Conservation (phyloP, 164 flowering plant species). For the Vitis cinerea region DNA sequence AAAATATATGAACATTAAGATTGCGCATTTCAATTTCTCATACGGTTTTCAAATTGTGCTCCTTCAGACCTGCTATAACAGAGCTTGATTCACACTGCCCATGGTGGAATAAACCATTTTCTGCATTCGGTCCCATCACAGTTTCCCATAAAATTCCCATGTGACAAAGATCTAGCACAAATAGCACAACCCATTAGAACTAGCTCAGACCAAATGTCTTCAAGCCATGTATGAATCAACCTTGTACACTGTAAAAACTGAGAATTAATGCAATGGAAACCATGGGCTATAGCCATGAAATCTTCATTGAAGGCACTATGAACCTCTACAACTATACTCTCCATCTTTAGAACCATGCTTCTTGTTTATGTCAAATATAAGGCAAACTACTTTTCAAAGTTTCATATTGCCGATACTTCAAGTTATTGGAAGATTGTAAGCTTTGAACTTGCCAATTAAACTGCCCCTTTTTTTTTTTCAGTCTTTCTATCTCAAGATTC, state of each 20-base stretch:
- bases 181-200: conserved; percentile 82
- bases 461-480: conserved; percentile 46
- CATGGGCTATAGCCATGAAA: too few species aligned
- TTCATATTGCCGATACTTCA: conserved; percentile 39
- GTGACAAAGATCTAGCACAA: conserved; percentile 87
- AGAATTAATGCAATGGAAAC: too few species aligned
- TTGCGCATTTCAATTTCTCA: conserved; percentile 76
- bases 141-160: conserved; percentile 82
- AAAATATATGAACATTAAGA: too few species aligned
- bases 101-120: conserved; percentile 28
- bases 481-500: conserved; percentile 57
- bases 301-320: conserved; percentile 18
- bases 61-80: conserved; percentile 55
- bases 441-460: conserved; percentile 41
- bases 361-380: conserved; percentile 35
- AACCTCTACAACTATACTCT: conserved; percentile 35
- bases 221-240: conserved; percentile 57
- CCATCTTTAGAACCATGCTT: conserved; percentile 44
- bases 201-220: conserved; percentile 84
- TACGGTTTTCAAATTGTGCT: conserved; percentile 57
- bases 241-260: conserved; percentile 42
- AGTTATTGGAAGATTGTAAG: conserved; percentile 39
- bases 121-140: conserved; percentile 73
- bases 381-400: conserved; percentile 44
- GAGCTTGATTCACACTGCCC: conserved; percentile 71